Base-by-base conservation (phyloP, 495 filamentous ascomycete species). In the Aspergillus heteromorphus region DNA sequence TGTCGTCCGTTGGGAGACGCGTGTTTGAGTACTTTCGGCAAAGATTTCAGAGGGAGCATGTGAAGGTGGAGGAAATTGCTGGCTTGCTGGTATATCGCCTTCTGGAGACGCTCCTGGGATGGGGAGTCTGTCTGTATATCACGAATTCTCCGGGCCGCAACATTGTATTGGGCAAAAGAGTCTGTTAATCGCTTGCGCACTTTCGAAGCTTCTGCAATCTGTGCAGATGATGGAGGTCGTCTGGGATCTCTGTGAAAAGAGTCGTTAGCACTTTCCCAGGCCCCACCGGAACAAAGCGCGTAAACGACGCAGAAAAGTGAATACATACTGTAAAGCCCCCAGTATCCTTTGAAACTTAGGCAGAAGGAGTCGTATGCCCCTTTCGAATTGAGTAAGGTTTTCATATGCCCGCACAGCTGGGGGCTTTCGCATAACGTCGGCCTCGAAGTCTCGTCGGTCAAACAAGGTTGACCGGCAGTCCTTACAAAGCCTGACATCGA, bases 121-220 rank as follows among this genome's bases (percentile, higher is more conserved):
- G 83, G 79, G 30, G 85, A 92, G 4, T 83, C 68, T 25, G 79
- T 83, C 27, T 88, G 87, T 23, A 96, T 68, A 57, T 93, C 86
- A 9, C 89, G 84, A 40, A 98, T 85, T 5, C 92, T 82, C 51
- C 86, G 84, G 11, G 93, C 89, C 1, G 91, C 89, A 1, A 84
- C 72, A 65, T 96, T 88, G 63, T 96, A 97, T 59, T 97, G 91
- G 11, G 80, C 80, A 65, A 98, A 97, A 2, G 89, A 84, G 58
- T 97, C 95, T 7, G 88, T 92, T 1, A 98, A 79, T 34, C 92
- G 84, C 68, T 92, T 96, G 45, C 93, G 87, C 8, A 93, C 86
- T 71, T 91, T 95, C 25, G 87, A 87, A 2, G 95, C 93, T 59
- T 97, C 92, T 50, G 87, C 78, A 50, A 97, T 82, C 55, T 95